Conservation (phyloP, 1,284 basidiomycete species). For the Irpex sp. region DNA sequence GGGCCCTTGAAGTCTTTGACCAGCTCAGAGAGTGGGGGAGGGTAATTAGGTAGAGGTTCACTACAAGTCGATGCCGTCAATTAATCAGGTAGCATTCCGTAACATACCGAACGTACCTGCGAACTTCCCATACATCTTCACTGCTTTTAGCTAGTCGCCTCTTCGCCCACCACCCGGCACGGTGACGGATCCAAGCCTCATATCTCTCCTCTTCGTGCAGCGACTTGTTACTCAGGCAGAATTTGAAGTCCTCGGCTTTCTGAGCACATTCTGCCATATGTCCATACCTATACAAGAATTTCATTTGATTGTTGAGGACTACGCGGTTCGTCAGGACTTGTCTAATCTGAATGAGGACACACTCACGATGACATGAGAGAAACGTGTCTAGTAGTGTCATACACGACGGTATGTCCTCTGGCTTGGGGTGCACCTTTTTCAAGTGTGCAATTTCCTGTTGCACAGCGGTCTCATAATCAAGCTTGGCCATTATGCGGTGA, state of each 20-base stretch:
- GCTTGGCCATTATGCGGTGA: slow-evolving; percentile 9
- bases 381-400: slow-evolving; percentile 76
- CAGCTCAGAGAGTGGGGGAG: slow-evolving; percentile 13
- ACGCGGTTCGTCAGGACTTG: background rate
- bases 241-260: slow-evolving; percentile 93
- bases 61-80: slow-evolving; percentile 12
- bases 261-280: slow-evolving; percentile 69
- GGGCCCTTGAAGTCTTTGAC: background rate
- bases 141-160: slow-evolving; percentile 72
- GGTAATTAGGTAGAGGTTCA: slow-evolving; percentile 25
- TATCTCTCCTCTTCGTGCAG: slow-evolving; percentile 73
- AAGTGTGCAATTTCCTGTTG: slow-evolving; percentile 64
- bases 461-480: slow-evolving; percentile 42
- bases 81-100: background rate
- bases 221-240: slow-evolving; percentile 83
- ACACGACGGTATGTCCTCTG: slow-evolving; percentile 79
- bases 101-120: slow-evolving; percentile 51
- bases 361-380: slow-evolving; percentile 66
- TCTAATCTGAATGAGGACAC: slow-evolving; percentile 13
- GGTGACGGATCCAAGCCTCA: slow-evolving; percentile 77
- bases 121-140: slow-evolving; percentile 90
- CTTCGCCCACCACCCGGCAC: slow-evolving; percentile 90
- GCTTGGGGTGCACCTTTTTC: slow-evolving; percentile 57
- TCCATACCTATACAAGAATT: slow-evolving; percentile 85
- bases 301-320: slow-evolving; percentile 82